Conservation (phyloP, 73 alveolate species). For the Tetrahymena borealis region DNA sequence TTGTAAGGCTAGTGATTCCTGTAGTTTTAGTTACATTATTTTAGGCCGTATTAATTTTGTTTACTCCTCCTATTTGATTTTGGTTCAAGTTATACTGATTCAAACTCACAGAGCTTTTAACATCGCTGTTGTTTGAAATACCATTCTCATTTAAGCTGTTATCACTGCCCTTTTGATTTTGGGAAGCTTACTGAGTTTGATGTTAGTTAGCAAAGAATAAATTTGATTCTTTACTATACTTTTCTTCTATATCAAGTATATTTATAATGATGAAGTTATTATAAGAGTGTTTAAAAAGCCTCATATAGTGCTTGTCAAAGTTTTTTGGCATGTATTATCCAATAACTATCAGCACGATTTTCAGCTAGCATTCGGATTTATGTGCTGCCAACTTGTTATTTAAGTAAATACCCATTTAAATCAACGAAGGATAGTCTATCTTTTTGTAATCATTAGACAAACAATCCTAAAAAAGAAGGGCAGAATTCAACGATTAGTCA, state of each 20-base stretch:
- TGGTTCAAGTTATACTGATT: too few relatives aligned
- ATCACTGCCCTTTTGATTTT: neutral
- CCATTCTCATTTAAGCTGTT: too few relatives aligned
- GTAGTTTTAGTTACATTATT: too few relatives aligned
- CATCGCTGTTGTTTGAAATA: too few relatives aligned
- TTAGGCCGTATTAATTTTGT: too few relatives aligned
- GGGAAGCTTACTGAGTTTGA: neutral
- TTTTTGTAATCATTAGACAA: neutral
- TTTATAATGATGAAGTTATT: neutral
- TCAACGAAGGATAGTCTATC: neutral
- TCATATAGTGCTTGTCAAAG: neutral
- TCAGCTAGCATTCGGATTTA: neutral
- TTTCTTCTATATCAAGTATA: neutral
- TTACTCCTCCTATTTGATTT: too few relatives aligned
- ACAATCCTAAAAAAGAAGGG: neutral
- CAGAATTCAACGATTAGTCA: neutral
- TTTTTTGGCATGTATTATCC: neutral
- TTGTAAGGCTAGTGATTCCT: neutral
- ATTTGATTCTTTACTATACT: neutral
- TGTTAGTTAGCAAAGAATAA: neutral
- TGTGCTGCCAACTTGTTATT: neutral
- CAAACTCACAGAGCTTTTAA: too few relatives aligned
- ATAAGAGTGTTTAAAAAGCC: neutral
- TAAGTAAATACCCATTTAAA: neutral
- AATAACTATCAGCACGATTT: neutral